Evolutionary conservation across 352 stramenopile genomes (phyloP), one percentile per base, ranked within the genome.

Genomic region (Phytophthora pisi): DNA sequence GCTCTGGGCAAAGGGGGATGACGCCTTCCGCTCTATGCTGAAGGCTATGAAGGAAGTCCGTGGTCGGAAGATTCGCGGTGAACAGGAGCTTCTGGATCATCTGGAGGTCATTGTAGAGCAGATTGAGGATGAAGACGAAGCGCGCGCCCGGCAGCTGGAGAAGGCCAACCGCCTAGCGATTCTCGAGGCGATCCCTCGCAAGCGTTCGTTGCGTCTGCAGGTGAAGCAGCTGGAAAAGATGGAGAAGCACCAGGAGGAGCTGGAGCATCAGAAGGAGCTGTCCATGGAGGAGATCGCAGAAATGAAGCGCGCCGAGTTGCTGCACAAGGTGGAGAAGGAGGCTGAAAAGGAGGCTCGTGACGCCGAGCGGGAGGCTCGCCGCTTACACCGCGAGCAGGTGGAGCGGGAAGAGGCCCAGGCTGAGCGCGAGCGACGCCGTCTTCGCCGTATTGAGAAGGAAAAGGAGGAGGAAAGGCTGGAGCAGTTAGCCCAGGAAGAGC

Each of bases 151-250:
- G 11, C 72, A 93, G 31, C 11, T 89, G 10, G 88, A 96, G 61
- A 92, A 92, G 55, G 84, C 78, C 0, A 93, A 87, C 7, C 84
- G 84, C 10, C 72, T 88, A 30, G 88, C 88, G 13, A 92, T 96
- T 68, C 68, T 96, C 16, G 86, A 96, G 52, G 88, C 86, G 3
- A 94, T 96, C 58, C 88, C 88, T 4, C 82, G 88, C 24, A 96
- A 96, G 66, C 83, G 86, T 0, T 94, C 86, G 53, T 70, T 93
- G 61, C 84, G 88, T 15, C 86, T 96, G 45, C 88, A 94, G 61
- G 88, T 93, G 26, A 93, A 96, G 72, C 84, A 95, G 71, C 70
- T 95, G 30, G 86, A 91, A 56, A 78, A 90, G 43, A 73, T 92
- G 58, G 85, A 93, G 69, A 91, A 89, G 58, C 79, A 91, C 38